Evolutionary conservation across 768 basidiomycete genomes (phyloP).

Genomic region (Aureoboletus auriporus): DNA sequence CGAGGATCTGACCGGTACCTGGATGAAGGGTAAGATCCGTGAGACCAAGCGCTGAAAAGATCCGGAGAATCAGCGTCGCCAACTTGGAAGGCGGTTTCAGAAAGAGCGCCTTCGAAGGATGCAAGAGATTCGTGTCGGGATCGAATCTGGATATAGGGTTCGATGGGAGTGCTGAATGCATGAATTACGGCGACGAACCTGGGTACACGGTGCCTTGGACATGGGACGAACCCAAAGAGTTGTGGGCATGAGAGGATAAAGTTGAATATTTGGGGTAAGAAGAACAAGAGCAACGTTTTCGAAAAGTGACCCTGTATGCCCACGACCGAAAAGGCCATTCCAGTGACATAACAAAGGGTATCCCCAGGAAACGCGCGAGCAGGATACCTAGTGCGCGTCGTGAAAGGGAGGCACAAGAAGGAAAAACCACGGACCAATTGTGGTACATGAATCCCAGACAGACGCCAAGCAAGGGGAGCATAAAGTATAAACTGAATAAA

Average conservation of each 20-base stretch:
- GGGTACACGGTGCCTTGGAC: conserved; percentile 92
- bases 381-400: conserved; percentile 69
- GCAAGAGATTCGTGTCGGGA: conserved; percentile 64
- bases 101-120: conserved; percentile 71
- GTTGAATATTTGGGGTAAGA: conserved; percentile 97
- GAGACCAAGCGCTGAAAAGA: conserved; percentile 61
- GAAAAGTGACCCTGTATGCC: conserved; percentile 97
- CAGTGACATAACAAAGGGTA: conserved; percentile 94
- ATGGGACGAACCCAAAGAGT: conserved; percentile 88
- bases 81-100: conserved; percentile 51
- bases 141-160: conserved; percentile 55
- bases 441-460: conserved; percentile 90
- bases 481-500: conserved; percentile 94
- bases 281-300: conserved; percentile 94
- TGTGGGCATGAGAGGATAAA: conserved; percentile 94
- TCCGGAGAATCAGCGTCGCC: conserved; percentile 50
- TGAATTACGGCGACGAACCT: conserved; percentile 44
- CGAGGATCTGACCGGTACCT: conserved; percentile 53
- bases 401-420: neutral
- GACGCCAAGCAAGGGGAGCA: conserved; percentile 91
- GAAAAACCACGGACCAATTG: conserved; percentile 69
- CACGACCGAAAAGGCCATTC: conserved; percentile 98
- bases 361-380: conserved; percentile 94
- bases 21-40: conserved; percentile 59
- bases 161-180: neutral